Evolutionary conservation across 192 early-diverging fungal species (phyloP).

Genomic region (Spizellomyces sp.): DNA sequence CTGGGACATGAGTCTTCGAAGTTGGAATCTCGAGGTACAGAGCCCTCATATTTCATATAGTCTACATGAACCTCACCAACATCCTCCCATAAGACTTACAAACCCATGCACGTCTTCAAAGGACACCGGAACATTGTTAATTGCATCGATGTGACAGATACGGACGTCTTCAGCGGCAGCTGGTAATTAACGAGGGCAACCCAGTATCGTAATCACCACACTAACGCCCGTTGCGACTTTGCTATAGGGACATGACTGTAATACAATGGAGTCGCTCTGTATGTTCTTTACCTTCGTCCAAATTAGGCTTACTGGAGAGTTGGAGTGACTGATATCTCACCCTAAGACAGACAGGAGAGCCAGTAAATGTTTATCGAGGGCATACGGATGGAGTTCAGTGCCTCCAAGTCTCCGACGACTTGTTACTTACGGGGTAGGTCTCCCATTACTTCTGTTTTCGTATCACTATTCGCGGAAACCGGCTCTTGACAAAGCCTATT

Average conservation of each 20-base stretch:
- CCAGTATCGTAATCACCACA: neutral
- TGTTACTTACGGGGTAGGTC: conserved; percentile 23
- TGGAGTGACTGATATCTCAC: neutral
- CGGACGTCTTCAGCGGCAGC: conserved; percentile 54
- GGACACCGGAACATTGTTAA: conserved; percentile 59
- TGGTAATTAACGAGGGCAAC: conserved; percentile 33
- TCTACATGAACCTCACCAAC: too few species aligned
- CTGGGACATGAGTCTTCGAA: conserved; percentile 54
- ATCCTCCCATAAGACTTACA: conserved; percentile 31
- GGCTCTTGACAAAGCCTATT: neutral
- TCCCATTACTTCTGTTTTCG: neutral
- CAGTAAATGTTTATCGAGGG: conserved; percentile 42
- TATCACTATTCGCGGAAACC: neutral
- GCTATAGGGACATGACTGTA: conserved; percentile 45
- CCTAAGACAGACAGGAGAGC: conserved; percentile 50
- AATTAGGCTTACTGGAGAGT: neutral
- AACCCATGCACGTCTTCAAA: conserved; percentile 58
- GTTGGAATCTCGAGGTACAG: conserved; percentile 54
- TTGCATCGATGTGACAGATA: conserved; percentile 55
- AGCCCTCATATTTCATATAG: neutral
- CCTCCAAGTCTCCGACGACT: conserved; percentile 44
- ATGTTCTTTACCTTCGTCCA: conserved; percentile 3
- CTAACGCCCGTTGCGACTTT: neutral
- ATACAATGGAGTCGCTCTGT: conserved; percentile 60
- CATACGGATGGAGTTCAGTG: conserved; percentile 61